Evolutionary conservation across 768 basidiomycete species (phyloP).

Genomic region (Collybia nuda): DNA sequence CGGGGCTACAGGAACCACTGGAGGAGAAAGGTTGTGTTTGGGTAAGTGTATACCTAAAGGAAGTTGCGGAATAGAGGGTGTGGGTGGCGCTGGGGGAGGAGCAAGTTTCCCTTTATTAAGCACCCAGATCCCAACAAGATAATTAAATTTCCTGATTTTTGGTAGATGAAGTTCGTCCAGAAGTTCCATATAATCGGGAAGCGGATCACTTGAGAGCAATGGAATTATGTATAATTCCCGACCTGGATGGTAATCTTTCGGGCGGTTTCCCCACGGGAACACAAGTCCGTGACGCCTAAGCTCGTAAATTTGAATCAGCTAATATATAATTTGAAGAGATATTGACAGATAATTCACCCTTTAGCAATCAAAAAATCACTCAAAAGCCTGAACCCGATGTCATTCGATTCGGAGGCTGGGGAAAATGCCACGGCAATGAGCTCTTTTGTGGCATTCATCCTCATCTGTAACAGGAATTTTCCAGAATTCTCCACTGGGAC

Average conservation of each 20-base stretch:
- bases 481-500: conserved; percentile 75
- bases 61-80: conserved; percentile 17
- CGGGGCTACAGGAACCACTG: conserved; percentile 12
- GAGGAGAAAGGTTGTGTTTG: conserved; percentile 14
- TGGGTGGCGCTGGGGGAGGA: conserved; percentile 28
- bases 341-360: conserved; percentile 48
- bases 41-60: conserved; percentile 10
- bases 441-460: conserved; percentile 77
- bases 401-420: conserved; percentile 43
- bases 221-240: conserved; percentile 89
- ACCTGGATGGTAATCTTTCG: conserved; percentile 73
- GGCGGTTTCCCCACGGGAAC: conserved; percentile 80
- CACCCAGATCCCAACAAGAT: conserved; percentile 84
- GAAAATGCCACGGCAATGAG: conserved; percentile 76
- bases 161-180: conserved; percentile 76
- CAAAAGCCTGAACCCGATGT: conserved; percentile 57
- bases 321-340: background rate
- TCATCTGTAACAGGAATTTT: conserved; percentile 76
- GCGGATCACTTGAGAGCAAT: conserved; percentile 55
- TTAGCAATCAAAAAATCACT: conserved; percentile 70
- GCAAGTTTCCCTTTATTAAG: conserved; percentile 77
- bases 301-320: conserved; percentile 11
- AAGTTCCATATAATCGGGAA: conserved; percentile 86
- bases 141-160: conserved; percentile 57
- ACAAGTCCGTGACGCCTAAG: conserved; percentile 81